Evolutionary conservation across 1,284 basidiomycete genomes (phyloP), one percentile per base, ranked within the genome.

Genomic region (Fistulina hepatica): DNA sequence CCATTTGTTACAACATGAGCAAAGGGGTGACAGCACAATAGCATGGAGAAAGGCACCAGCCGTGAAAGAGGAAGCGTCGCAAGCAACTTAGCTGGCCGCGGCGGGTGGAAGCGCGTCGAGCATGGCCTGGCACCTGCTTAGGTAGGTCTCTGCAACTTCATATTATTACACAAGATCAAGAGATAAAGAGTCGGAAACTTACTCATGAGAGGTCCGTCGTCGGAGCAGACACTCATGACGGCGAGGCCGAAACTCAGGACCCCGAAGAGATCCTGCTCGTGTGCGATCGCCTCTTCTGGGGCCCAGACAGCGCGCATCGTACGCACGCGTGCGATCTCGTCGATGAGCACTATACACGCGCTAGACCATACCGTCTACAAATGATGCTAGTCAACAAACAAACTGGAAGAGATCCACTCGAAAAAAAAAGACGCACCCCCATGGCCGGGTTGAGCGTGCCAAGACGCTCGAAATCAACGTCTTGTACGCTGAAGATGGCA

Each of bases 401-500:
- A 22, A 19, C 6, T 23, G 17, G 16, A 7, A 21, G 24, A 11
- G 27, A 13, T 4, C 6, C 2, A 24, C 6, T 9, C 12, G 28
- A 15, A 34, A 28, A 33, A 33, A 28, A 21, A 10, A 28, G 7
- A 46, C 44, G 12, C 16, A 46, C 45, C 19, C 45, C 45, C 40
- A 44, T 42, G 22, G 47, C 47, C 21, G 45, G 47, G 23, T 43
- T 44, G 3, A 42, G 33, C 13, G 36, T 42, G 13, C 28, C 36
- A 13, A 43, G 20, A n/a, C 35, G 38, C 10, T 34, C 35, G 21
- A 35, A 28, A 13, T 36, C 32, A 6, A 26, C 32, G 21, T 32
- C 36, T 5, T 36, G 40, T 17, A 42, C 42, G 12, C 37, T 34
- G 12, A 48, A 33, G 42, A 48, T 44, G 7, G 38, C 41, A 10